These are phyloP conservation scores for Cladochytrium replicatum DNA, from an alignment of 192 early-diverging fungal genomes.

Conservation along the genomic window DNA sequence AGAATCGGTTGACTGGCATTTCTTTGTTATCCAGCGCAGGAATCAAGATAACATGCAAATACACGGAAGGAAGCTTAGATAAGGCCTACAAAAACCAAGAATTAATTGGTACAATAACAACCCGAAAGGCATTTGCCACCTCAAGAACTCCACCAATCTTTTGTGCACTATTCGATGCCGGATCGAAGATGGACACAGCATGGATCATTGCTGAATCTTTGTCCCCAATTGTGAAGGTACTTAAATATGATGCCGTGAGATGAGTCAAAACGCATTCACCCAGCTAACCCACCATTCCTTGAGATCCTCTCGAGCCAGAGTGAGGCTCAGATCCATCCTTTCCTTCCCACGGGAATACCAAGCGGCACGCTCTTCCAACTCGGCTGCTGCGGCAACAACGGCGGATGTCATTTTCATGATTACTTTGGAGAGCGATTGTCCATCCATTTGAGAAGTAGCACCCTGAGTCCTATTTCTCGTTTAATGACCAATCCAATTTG, in stretches of 20 bases:
- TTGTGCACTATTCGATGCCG: constrained; percentile 69
- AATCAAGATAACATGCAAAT: constrained; percentile 59
- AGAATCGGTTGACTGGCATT: constrained; percentile 78
- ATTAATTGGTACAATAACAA: not conserved
- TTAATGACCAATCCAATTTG: too few relatives aligned
- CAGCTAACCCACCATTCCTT: too few relatives aligned
- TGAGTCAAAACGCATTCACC: too few relatives aligned
- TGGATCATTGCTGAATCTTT: constrained; percentile 2
- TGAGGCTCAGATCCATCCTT: too few relatives aligned
- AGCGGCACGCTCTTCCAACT: too few relatives aligned
- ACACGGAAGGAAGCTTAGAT: constrained; percentile 48
- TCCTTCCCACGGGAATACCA: too few relatives aligned
- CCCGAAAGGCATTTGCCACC: constrained; percentile 7
- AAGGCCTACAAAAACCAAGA: constrained; percentile 25
- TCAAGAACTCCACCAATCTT: constrained; percentile 65
- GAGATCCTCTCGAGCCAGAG: too few relatives aligned
- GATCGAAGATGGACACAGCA: constrained; percentile 57
- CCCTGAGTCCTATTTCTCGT: too few relatives aligned
- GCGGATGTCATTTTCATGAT: constrained; percentile 1
- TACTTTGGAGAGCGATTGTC: not conserved
- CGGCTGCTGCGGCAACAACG: not conserved
- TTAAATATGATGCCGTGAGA: too few relatives aligned
- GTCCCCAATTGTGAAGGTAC: too few relatives aligned
- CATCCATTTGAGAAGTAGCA: too few relatives aligned
- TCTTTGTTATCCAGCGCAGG: constrained; percentile 45